A percentile compares a stretch with the other conserved stretches of the same genome.
These are phyloP conservation scores for Leptographium galeiforme DNA, from an alignment of 2,329 filamentous ascomycete genomes.

Conservation along the genomic window DNA sequence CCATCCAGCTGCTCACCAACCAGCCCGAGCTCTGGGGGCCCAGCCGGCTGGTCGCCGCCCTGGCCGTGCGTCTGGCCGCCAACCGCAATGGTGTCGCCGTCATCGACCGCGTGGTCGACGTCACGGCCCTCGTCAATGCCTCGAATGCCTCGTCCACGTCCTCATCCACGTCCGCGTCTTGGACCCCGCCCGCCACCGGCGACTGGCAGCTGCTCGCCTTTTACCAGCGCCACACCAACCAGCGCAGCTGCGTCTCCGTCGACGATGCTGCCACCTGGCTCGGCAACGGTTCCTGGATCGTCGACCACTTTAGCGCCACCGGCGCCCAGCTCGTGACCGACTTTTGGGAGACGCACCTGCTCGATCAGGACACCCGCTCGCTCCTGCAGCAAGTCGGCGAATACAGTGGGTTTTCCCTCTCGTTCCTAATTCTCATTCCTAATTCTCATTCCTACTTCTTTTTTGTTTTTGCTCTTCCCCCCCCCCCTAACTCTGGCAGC, in stretches of 20 bases:
- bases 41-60: slow-evolving; percentile 12
- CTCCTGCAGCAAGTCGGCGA: slow-evolving; percentile 10
- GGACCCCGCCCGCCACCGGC: slow-evolving; percentile 7
- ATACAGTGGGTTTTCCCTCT: slow-evolving; percentile 9
- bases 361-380: slow-evolving; percentile 6
- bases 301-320: slow-evolving; percentile 15
- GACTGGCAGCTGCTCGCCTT: slow-evolving; percentile 11
- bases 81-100: background rate
- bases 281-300: slow-evolving; percentile 15
- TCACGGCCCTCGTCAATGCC: slow-evolving; percentile 7
- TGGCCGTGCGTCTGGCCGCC: slow-evolving; percentile 9
- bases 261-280: slow-evolving; percentile 8
- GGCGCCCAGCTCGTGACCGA: slow-evolving; percentile 14
- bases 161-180: slow-evolving; percentile 1
- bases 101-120: slow-evolving; percentile 3
- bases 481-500: slow-evolving; percentile 3
- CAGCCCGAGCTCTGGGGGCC: slow-evolving; percentile 12
- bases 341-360: slow-evolving; percentile 15
- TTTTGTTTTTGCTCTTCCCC: too few species aligned
- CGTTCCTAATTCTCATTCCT: too few species aligned
- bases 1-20: slow-evolving; percentile 11
- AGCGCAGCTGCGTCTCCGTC: slow-evolving; percentile 11
- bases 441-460: too few species aligned
- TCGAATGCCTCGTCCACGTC: too few species aligned
- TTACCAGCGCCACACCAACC: slow-evolving; percentile 13